Conservation (phyloP, 208 protist species). For the Leishmania major region DNA sequence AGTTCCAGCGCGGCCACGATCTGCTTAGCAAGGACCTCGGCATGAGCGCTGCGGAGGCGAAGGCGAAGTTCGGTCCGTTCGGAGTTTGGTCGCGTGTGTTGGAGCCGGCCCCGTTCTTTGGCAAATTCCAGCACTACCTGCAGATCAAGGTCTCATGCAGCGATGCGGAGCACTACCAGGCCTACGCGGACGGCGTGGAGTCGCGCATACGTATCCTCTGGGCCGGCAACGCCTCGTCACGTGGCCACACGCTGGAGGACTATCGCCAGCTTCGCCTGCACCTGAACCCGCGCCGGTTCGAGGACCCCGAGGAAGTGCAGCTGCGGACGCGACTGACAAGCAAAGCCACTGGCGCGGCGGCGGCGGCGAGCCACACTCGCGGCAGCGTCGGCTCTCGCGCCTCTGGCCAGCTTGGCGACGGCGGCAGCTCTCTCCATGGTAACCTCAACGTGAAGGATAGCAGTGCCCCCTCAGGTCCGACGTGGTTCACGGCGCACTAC, state of each 20-base stretch:
- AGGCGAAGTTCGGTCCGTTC: constrained; percentile 56
- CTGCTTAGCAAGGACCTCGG: constrained; percentile 55
- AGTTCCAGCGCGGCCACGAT: constrained; percentile 94
- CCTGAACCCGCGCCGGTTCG: constrained; percentile 77
- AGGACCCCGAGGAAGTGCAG: constrained; percentile 78
- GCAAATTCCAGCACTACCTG: constrained; percentile 82
- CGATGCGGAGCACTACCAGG: constrained; percentile 77
- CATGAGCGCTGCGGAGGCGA: constrained; percentile 56
- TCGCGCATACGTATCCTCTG: constrained; percentile 87
- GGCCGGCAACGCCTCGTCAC: constrained; percentile 70
- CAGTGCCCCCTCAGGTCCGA: constrained; percentile 1
- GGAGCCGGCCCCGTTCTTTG: constrained; percentile 83
- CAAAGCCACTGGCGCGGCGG: constrained; percentile 12
- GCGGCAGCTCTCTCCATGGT: constrained; percentile 7
- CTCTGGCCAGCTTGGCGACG: constrained; percentile 18
- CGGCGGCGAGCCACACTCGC: constrained; percentile 9
- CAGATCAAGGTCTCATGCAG: constrained; percentile 78
- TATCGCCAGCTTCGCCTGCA: constrained; percentile 73
- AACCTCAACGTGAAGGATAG: constrained; percentile 9
- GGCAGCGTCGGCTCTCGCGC: constrained; percentile 22
- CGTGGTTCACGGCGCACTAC: constrained; percentile 71
- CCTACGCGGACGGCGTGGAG: constrained; percentile 88
- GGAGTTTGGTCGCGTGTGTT: constrained; percentile 84
- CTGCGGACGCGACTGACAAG: constrained; percentile 37
- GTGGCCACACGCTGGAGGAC: constrained; percentile 79